Evolutionary conservation across 1,139 yeast species (phyloP).

Genomic region (Debaryomycetaceae sp.): DNA sequence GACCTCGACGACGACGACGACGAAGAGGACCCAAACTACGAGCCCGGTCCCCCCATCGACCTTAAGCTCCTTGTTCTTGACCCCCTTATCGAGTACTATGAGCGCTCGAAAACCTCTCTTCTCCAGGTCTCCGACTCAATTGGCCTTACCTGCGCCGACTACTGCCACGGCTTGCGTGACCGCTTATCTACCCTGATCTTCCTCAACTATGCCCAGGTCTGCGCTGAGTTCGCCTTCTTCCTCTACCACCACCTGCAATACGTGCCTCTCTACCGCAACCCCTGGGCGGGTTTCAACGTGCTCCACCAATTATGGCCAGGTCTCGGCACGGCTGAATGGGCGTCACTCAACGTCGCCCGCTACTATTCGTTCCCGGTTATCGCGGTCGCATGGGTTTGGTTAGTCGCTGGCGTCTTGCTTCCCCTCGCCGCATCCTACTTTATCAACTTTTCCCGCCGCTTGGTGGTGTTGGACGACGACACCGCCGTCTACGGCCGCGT

Average conservation of each 20-base stretch:
- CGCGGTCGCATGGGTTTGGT: constrained; percentile 29
- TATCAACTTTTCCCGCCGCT: constrained; percentile 42
- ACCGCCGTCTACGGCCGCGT: constrained; percentile 26
- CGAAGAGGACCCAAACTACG: constrained; percentile 13
- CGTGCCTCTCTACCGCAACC: constrained; percentile 28
- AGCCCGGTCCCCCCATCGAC: constrained; percentile 31
- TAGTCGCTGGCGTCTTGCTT: constrained; percentile 22
- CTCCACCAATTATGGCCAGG: constrained; percentile 25
- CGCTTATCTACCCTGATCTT: constrained; percentile 37
- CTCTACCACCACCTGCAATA: constrained; percentile 24
- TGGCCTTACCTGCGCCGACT: constrained; percentile 30
- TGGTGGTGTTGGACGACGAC: constrained; percentile 14
- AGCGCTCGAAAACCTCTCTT: constrained; percentile 16
- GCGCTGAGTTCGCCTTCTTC: constrained; percentile 27
- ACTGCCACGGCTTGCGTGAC: constrained; percentile 38
- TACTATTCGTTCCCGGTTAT: constrained; percentile 19
- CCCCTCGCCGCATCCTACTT: constrained; percentile 42
- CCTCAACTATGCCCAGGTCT: constrained; percentile 31
- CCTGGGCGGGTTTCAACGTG: constrained; percentile 30
- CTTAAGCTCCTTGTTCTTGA: constrained; percentile 28
- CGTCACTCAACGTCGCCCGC: constrained; percentile 26
- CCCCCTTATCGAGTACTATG: constrained; percentile 25
- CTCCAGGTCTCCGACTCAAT: constrained; percentile 27
- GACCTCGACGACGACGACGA: constrained; percentile 13
- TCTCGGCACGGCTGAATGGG: constrained; percentile 12